phyloP scores from a whole-genome alignment of 805 yeast species.

The Lachancea sp. region DNA sequence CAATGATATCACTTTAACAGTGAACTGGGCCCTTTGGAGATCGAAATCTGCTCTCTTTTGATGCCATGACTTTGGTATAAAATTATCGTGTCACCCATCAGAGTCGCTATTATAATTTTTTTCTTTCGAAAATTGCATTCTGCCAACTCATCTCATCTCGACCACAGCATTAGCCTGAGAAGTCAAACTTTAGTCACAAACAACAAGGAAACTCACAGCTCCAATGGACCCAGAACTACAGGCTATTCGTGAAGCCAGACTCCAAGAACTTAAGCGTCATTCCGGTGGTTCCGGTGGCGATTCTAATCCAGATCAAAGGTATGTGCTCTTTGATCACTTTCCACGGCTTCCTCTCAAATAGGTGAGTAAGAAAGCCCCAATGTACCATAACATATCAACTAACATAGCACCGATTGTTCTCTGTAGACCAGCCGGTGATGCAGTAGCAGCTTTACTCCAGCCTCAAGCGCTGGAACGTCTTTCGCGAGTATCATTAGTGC shows the following conservation, averaged over 20 bases:
- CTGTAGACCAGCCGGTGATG: constrained; percentile 16
- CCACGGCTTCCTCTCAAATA: not conserved
- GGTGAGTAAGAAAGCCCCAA: too few species aligned
- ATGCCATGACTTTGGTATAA: too few species aligned
- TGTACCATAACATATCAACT: too few species aligned
- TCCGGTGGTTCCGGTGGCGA: constrained; percentile 36
- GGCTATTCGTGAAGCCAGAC: constrained; percentile 89
- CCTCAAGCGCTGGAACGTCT: constrained; percentile 83
- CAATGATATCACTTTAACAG: too few species aligned
- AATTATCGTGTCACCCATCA: too few species aligned
- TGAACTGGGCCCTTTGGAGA: too few species aligned
- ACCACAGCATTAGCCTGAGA: too few species aligned
- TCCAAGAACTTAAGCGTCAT: constrained; percentile 70
- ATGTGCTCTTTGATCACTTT: constrained; percentile 4
- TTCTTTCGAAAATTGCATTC: too few species aligned
- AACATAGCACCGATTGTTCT: not conserved
- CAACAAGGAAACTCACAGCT: not conserved
- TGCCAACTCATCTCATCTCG: too few species aligned
- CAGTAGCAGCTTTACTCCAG: constrained; percentile 64
- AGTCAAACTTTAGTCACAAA: not conserved
- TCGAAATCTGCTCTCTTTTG: too few species aligned
- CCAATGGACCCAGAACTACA: constrained; percentile 84
- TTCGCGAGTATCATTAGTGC: constrained; percentile 77
- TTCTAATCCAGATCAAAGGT: constrained; percentile 11
- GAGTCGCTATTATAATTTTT: too few species aligned